Base-by-base conservation (phyloP, 495 filamentous ascomycete genomes). In the Xylaria sp. region DNA sequence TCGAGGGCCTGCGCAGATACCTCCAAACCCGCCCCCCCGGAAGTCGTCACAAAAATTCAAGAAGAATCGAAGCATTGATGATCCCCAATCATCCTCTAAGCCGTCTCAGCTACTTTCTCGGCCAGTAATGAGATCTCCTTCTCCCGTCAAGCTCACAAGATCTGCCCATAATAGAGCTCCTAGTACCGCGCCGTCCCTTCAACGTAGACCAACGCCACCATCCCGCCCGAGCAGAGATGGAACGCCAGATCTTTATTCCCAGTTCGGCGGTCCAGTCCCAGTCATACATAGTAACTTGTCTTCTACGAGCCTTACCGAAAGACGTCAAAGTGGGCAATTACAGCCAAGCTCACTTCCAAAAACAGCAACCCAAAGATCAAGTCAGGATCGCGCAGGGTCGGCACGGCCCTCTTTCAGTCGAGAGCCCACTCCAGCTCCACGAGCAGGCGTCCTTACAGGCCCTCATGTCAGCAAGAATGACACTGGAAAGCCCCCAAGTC, bases 141-240 rank as follows among this genome's bases (percentile, higher is more conserved):
- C 82, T 21, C 71, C 78, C 31, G 59, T 50, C 21, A 82, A 76
- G 69, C 70, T 73, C 67, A 71, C 68, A 63, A 41, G 50, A 40
- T 66, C 76, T 63, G 48, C 63, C 35, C 72, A 69, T 37, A 72
- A 46, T 59, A 77, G 59, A 67, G 53, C 71, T 64, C 68, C 76
- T 70, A 76, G 73, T 65, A 57, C 74, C 67, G 70, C 75, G 71
- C 67, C 76, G 53, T 74, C 80, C 48, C 72, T 79, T 68, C 82
- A 75, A 67, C 76, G 72, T 59, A 76, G 75, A 37, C 72, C 71
- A 57, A 75, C 75, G 40, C 83, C 86, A 55, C 90, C 91, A 19
- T 77, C 82, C 58, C 82, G 94, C 68, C 94, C 94, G 6, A 98
- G 93, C 76, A 85, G 95, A 85, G 90, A 96, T 72, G 93, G 93